These are phyloP conservation scores for Coleophoma eucalyptorum DNA, from an alignment of 2,329 filamentous ascomycete species.

Conservation along the genomic window DNA sequence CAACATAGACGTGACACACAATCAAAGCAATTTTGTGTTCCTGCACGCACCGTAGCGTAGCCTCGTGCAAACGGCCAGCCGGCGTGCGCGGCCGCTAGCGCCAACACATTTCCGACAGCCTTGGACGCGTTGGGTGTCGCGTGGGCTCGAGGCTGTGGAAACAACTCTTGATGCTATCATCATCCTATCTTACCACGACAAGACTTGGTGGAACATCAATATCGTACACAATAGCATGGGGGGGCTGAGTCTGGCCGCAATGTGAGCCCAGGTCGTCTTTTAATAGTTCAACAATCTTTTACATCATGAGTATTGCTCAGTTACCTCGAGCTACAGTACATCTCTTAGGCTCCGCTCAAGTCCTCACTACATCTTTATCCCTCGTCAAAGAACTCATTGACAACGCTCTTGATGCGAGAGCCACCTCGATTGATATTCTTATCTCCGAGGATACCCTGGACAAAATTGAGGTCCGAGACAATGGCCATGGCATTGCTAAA, in stretches of 20 bases:
- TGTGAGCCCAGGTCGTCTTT: no score
- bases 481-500: slow-evolving; percentile 65
- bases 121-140: not conserved
- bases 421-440: slow-evolving; percentile 61
- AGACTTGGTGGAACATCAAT: not conserved
- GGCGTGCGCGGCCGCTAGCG: no score
- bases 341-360: slow-evolving; percentile 57
- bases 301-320: slow-evolving; percentile 34
- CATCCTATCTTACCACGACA: no score
- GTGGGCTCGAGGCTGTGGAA: not conserved
- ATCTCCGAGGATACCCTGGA: slow-evolving; percentile 65
- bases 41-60: no score
- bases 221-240: not conserved
- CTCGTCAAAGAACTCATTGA: slow-evolving; percentile 76
- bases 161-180: not conserved
- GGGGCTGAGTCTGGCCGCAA: no score
- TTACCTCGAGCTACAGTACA: slow-evolving; percentile 46
- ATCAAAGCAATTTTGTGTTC: no score
- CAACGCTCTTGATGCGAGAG: slow-evolving; percentile 70
- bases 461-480: slow-evolving; percentile 66
- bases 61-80: no score
- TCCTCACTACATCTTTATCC: slow-evolving; percentile 54
- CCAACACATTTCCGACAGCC: no score
- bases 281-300: no score
- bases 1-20: no score